Evolutionary conservation across 345 rosid species (phyloP).

Genomic region (Salix exigua): DNA sequence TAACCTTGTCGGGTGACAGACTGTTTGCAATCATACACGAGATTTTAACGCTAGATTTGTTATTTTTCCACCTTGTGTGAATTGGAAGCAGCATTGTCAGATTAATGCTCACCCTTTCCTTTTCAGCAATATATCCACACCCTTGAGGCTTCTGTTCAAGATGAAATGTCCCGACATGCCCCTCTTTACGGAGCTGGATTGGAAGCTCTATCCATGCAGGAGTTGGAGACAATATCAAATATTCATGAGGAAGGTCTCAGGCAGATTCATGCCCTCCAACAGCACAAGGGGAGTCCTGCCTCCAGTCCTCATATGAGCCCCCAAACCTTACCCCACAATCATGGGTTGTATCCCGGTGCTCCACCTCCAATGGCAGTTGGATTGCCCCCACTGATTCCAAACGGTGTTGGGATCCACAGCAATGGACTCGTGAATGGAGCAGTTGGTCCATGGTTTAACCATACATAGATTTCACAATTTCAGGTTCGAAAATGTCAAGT

Average conservation of each 20-base stretch:
- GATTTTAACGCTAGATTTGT: neutral
- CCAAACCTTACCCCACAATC: constrained; percentile 55
- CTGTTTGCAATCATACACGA: neutral
- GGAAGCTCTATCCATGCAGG: constrained; percentile 86
- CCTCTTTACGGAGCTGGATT: constrained; percentile 93
- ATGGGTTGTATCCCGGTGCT: constrained; percentile 61
- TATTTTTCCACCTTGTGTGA: neutral
- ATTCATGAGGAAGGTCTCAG: constrained; percentile 96
- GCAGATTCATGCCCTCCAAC: constrained; percentile 77
- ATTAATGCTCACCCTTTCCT: neutral
- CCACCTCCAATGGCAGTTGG: constrained; percentile 72
- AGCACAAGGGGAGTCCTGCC: constrained; percentile 68
- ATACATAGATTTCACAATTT: constrained; percentile 24
- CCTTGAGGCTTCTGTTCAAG: constrained; percentile 69
- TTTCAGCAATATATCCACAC: constrained; percentile 84
- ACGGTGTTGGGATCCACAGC: constrained; percentile 68
- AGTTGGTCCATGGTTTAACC: constrained; percentile 85
- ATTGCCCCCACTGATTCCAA: constrained; percentile 61
- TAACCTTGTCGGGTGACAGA: neutral
- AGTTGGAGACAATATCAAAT: constrained; percentile 75
- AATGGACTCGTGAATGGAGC: constrained; percentile 79
- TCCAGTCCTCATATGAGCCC: constrained; percentile 66
- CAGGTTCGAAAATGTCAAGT: neutral
- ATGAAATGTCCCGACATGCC: constrained; percentile 87
- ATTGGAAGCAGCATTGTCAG: neutral